Evolutionary conservation across 1,284 basidiomycete species (phyloP).

Genomic region (Tylopilus sp.): DNA sequence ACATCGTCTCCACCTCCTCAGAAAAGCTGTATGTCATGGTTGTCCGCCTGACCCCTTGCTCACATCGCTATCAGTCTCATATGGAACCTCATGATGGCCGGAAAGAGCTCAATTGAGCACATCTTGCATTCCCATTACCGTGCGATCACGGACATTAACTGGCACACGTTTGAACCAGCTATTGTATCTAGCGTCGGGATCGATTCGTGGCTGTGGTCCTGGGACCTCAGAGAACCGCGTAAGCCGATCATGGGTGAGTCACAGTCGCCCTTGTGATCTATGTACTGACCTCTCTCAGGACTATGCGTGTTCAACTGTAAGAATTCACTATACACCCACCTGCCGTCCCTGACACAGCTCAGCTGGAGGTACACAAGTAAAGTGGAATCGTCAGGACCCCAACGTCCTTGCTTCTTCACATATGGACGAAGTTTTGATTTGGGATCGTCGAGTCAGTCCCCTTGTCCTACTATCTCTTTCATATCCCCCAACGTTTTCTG

Average conservation of each 20-base stretch:
- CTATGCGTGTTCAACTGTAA: conserved; percentile 81
- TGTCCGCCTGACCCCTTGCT: conserved; percentile 7
- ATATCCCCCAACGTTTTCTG: conserved; percentile 13
- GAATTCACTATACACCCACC: conserved; percentile 15
- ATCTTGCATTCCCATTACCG: conserved; percentile 90
- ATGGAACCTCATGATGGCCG: conserved; percentile 89
- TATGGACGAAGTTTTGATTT: conserved; percentile 84
- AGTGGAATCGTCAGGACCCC: conserved; percentile 91
- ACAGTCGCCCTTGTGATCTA: background rate
- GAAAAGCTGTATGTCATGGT: conserved; percentile 80
- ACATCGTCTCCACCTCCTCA: conserved; percentile 95
- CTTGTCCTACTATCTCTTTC: background rate
- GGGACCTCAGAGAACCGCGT: conserved; percentile 80
- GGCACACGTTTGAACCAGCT: conserved; percentile 89
- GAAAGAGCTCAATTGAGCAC: conserved; percentile 81
- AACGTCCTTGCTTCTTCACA: conserved; percentile 92
- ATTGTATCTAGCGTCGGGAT: conserved; percentile 82
- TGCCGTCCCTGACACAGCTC: conserved; percentile 6
- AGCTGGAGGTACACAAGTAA: conserved; percentile 94
- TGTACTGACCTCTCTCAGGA: conserved; percentile 51
- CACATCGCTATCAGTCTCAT: conserved; percentile 69
- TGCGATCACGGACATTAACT: conserved; percentile 96
- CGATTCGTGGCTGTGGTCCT: conserved; percentile 88
- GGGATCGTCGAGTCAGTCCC: conserved; percentile 82
- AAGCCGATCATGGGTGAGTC: conserved; percentile 74